Evolutionary conservation across 805 yeast genomes (phyloP).

Genomic region (Debaryomyces tyrocola): DNA sequence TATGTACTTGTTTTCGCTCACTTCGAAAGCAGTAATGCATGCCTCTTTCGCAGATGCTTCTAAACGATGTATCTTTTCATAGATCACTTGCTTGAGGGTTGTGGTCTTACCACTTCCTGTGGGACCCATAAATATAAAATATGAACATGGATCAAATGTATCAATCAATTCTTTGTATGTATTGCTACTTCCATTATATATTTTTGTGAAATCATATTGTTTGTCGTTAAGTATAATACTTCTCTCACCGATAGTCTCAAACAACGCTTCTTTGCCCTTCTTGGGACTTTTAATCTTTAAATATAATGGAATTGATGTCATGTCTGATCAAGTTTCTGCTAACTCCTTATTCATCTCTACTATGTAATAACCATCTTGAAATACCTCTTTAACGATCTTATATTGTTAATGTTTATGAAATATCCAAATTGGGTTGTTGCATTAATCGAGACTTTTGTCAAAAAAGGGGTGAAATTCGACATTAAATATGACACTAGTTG

Average conservation of each 20-base stretch:
- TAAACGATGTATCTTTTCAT: slow-evolving; percentile 9
- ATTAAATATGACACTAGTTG: neutral
- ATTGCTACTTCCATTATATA: slow-evolving; percentile 10
- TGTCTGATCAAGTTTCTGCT: neutral
- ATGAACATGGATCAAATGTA: slow-evolving; percentile 3
- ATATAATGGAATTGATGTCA: slow-evolving; percentile 21
- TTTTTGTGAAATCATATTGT: slow-evolving; percentile 20
- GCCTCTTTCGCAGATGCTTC: slow-evolving; percentile 3
- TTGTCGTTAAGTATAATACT: slow-evolving; percentile 19
- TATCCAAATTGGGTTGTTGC: slow-evolving; percentile 1
- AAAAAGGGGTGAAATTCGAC: neutral
- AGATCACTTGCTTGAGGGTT: slow-evolving; percentile 18
- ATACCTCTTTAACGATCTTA: neutral
- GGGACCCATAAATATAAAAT: slow-evolving; percentile 24
- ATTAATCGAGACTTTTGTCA: neutral
- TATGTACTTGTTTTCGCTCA: slow-evolving; percentile 23
- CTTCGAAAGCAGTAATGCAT: slow-evolving; percentile 28
- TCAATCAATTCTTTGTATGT: slow-evolving; percentile 9
- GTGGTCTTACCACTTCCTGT: slow-evolving; percentile 36
- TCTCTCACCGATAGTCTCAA: slow-evolving; percentile 8
- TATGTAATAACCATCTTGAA: neutral
- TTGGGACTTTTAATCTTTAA: slow-evolving; percentile 22
- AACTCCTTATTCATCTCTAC: neutral
- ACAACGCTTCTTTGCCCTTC: slow-evolving; percentile 7
- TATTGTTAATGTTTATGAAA: slow-evolving; percentile 1